These are phyloP conservation scores for Candida nonsorbophila DNA, from an alignment of 805 yeast genomes.

Conservation along the genomic window DNA sequence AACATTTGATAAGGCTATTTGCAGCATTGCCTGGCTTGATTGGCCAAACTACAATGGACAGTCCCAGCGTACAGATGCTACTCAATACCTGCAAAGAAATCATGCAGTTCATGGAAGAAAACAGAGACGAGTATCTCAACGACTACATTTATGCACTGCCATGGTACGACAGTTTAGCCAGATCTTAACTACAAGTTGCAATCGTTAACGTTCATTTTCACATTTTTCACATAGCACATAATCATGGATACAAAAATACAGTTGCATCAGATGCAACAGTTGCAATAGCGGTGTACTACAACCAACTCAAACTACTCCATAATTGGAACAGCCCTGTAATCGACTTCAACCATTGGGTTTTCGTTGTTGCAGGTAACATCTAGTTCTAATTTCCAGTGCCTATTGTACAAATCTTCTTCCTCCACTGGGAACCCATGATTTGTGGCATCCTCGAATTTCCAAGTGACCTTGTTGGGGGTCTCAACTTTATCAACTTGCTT, in stretches of 20 bases:
- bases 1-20: slow-evolving; percentile 74
- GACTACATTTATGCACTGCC: slow-evolving; percentile 35
- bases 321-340: slow-evolving; percentile 59
- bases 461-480: slow-evolving; percentile 45
- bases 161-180: slow-evolving; percentile 33
- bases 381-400: slow-evolving; percentile 62
- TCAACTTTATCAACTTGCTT: slow-evolving; percentile 45
- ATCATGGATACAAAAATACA: too few species aligned
- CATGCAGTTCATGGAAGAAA: slow-evolving; percentile 44
- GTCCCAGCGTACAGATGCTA: slow-evolving; percentile 56
- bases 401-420: slow-evolving; percentile 40
- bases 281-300: too few species aligned
- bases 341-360: slow-evolving; percentile 62
- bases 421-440: slow-evolving; percentile 49
- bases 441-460: slow-evolving; percentile 59
- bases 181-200: too few species aligned
- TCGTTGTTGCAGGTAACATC: slow-evolving; percentile 62
- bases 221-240: too few species aligned
- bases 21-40: slow-evolving; percentile 81
- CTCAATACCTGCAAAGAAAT: slow-evolving; percentile 51
- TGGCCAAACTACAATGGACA: slow-evolving; percentile 74
- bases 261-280: too few species aligned
- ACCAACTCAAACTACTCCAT: too few species aligned
- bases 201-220: too few species aligned
- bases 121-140: slow-evolving; percentile 30